Base-by-base conservation (phyloP, 179 eudicot species). In the Spergularia azorica region DNA sequence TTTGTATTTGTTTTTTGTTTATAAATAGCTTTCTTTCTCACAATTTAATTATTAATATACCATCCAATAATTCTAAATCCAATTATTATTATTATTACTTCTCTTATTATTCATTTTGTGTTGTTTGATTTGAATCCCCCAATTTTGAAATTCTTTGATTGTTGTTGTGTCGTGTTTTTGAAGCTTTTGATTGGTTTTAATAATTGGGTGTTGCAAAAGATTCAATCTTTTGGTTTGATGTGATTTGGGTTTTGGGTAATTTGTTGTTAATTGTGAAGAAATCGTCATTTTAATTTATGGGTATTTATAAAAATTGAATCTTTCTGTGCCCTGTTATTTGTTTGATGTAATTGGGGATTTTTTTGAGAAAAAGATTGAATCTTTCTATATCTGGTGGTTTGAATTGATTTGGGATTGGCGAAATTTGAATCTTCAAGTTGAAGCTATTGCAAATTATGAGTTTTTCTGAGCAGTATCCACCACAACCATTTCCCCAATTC, bases 381-480 rank as follows among this genome's bases (percentile, higher is more conserved):
- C 14, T 73, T 73, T 73, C 50, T 2, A 48, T 12, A 48, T 2
- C 0, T 17, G 39, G 17, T 39, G 5, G n/a, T 0, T 68, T 68
- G 71, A 75, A 64, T 65, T 38, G 26, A 63, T 41, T 65, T 13
- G 70, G 67, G 67, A 20, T 55, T 70, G 13, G 36, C 13, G 52
- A 50, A 62, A 77, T 62, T 46, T 41, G 32, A n/a, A 18, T 13
- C n/a, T 20, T 61, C 9, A 11, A 46, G 26, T 66, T 73, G 4
- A 62, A 56, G 62, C 60, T 71, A 16, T 3, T 20, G 10, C 12
- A 61, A 61, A 43, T 1, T 54, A 90, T 88, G 94, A 84, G 86
- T 83, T 87, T 70, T 46, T 61, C 87, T 66, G 92, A 88, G 77
- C 81, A 71, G 15, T 76, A 79, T 12, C 69, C 83, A 59, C 72